These are phyloP conservation scores for Bipolaris zeicola DNA, from an alignment of 2,329 filamentous ascomycete genomes.

Conservation along the genomic window DNA sequence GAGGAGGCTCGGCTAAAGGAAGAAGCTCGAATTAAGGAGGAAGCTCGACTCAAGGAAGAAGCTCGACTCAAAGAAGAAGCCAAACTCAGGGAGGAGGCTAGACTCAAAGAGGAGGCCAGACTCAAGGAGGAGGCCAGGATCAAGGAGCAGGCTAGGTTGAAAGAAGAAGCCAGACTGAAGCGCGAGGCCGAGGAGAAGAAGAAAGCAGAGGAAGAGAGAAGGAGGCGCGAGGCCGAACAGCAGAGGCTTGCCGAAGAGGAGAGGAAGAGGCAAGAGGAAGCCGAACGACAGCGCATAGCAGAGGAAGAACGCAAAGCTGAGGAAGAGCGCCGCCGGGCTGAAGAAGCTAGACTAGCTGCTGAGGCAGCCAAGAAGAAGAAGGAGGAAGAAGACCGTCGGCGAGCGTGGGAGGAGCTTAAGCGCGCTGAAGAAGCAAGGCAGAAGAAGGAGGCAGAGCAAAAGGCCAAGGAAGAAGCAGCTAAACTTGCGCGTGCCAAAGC, in stretches of 20 bases:
- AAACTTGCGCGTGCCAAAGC: conserved; percentile 52
- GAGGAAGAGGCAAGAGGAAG: conserved; percentile 46
- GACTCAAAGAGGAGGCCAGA: conserved; percentile 31
- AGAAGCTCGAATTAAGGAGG: conserved; percentile 1
- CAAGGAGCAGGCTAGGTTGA: too few species aligned
- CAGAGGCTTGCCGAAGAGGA: conserved; percentile 7
- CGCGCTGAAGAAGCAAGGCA: conserved; percentile 42
- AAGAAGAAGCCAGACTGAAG: conserved; percentile 35
- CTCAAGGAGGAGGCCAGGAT: conserved; percentile 31
- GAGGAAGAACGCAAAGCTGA: conserved; percentile 36
- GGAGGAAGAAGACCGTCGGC: conserved; percentile 55
- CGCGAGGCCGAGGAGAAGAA: background rate
- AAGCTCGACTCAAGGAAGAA: too few species aligned
- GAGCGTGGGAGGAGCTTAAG: conserved; percentile 47
- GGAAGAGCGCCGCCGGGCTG: conserved; percentile 47
- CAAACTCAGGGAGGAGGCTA: too few species aligned
- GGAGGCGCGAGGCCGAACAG: conserved; percentile 10
- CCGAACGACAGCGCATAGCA: conserved; percentile 64
- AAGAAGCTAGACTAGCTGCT: conserved; percentile 48
- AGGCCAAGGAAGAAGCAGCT: conserved; percentile 56
- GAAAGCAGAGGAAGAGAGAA: conserved; percentile 7
- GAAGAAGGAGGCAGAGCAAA: conserved; percentile 47
- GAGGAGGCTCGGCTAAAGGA: too few species aligned
- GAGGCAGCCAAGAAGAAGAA: conserved; percentile 53
- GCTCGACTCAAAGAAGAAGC: too few species aligned